Conservation (phyloP, 352 stramenopile genomes). For the Phytophthora tubulina region DNA sequence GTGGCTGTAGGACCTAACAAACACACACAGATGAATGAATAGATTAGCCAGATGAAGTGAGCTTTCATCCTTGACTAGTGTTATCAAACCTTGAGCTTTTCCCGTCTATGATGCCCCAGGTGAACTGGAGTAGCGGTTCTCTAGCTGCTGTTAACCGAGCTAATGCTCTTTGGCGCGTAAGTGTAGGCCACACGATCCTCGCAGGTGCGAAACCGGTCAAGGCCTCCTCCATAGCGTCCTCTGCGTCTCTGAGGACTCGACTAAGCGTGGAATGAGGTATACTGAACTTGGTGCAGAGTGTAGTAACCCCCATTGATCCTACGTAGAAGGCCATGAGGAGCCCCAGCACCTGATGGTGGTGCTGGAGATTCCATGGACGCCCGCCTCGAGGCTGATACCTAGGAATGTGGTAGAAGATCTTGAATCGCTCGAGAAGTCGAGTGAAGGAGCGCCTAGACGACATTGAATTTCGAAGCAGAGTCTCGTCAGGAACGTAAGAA, state of each 20-base stretch:
- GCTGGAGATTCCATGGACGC: conserved; percentile 15
- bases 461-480: no score
- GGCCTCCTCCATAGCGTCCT: neutral
- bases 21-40: no score
- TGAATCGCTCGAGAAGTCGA: conserved; percentile 4
- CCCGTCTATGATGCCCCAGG: conserved; percentile 25
- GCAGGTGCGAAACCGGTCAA: neutral
- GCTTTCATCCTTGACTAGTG: no score
- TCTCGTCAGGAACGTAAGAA: neutral
- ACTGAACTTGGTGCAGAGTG: conserved; percentile 10
- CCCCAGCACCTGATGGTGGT: conserved; percentile 27
- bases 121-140: conserved; percentile 17
- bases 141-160: neutral
- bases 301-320: conserved; percentile 11
- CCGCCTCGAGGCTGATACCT: neutral
- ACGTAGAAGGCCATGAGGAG: conserved; percentile 31
- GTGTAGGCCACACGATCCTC: conserved; percentile 14
- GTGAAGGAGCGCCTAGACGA: neutral
- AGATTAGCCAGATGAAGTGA: no score
- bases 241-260: neutral
- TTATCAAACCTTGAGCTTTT: conserved; percentile 16
- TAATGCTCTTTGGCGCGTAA: neutral
- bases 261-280: conserved; percentile 15
- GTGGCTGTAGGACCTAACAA: no score
- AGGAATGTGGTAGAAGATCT: neutral